phyloP scores from a whole-genome alignment of 352 stramenopile species.

The Globisporangium splendens region DNA sequence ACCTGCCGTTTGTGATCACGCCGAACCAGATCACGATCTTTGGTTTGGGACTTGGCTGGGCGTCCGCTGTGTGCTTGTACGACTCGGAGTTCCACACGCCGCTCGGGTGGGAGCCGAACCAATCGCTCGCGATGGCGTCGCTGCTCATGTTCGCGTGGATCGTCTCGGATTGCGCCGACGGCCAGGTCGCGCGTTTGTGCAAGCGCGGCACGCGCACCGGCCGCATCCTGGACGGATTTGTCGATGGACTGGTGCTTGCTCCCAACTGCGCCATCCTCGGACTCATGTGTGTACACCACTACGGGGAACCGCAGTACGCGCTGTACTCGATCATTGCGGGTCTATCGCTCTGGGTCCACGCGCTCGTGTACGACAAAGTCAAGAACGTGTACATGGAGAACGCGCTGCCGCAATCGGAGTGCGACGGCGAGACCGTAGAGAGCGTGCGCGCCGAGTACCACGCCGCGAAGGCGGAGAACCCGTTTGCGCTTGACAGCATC shows the following conservation, averaged over 20 bases:
- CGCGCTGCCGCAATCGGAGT: slow-evolving; percentile 69
- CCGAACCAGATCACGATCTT: slow-evolving; percentile 87
- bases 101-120: slow-evolving; percentile 49
- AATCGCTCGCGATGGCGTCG: slow-evolving; percentile 48
- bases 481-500: slow-evolving; percentile 59
- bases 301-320: slow-evolving; percentile 46
- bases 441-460: slow-evolving; percentile 71
- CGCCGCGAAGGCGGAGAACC: slow-evolving; percentile 57
- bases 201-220: slow-evolving; percentile 78
- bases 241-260: slow-evolving; percentile 70
- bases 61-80: slow-evolving; percentile 61
- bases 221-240: slow-evolving; percentile 74
- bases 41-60: slow-evolving; percentile 68
- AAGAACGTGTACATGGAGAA: slow-evolving; percentile 90
- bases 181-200: slow-evolving; percentile 77
- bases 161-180: slow-evolving; percentile 82
- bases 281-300: slow-evolving; percentile 50
- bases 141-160: slow-evolving; percentile 83
- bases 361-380: slow-evolving; percentile 83
- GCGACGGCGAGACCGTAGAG: slow-evolving; percentile 75
- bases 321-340: slow-evolving; percentile 48
- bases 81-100: slow-evolving; percentile 80
- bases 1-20: slow-evolving; percentile 80
- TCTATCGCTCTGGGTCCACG: slow-evolving; percentile 76
- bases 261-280: slow-evolving; percentile 71